Percentiles rank a stretch among this genome's conserved stretches.
Conservation (phyloP, 164 flowering plant species). For the Sedum album region DNA sequence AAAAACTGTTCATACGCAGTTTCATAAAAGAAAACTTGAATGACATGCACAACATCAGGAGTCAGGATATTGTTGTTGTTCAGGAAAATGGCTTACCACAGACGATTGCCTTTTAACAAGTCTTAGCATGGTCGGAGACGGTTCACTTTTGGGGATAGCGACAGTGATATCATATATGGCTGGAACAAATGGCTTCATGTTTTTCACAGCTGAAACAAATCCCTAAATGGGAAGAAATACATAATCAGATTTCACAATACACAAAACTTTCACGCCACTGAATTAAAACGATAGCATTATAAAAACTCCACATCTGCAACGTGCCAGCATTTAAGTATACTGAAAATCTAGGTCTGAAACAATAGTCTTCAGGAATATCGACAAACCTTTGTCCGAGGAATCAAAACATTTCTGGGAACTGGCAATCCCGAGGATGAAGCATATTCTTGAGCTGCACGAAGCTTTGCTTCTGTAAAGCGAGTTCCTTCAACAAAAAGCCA, state of each 20-base stretch:
- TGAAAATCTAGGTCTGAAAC: neutral
- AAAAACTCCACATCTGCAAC: neutral
- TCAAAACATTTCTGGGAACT: constrained; percentile 62
- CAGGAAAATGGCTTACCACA: constrained; percentile 35
- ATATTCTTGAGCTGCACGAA: constrained; percentile 68
- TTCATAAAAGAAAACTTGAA: neutral
- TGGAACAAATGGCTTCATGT: constrained; percentile 64
- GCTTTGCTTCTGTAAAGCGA: constrained; percentile 65
- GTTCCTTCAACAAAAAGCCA: constrained; percentile 85
- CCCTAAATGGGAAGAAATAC: constrained; percentile 34
- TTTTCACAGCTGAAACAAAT: constrained; percentile 57
- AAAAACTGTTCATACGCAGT: neutral
- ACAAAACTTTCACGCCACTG: neutral
- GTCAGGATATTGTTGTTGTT: neutral
- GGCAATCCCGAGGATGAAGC: constrained; percentile 56
- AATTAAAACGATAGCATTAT: neutral
- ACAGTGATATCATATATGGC: constrained; percentile 65
- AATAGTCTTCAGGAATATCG: neutral
- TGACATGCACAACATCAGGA: neutral
- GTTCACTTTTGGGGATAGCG: constrained; percentile 44
- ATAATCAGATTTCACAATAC: neutral
- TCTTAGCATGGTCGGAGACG: constrained; percentile 60
- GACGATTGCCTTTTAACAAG: constrained; percentile 54
- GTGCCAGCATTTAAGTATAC: neutral
- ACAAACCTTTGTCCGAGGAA: constrained; percentile 77